These are phyloP conservation scores for Lactarius indigo DNA, from an alignment of 768 basidiomycete species.

Conservation along the genomic window DNA sequence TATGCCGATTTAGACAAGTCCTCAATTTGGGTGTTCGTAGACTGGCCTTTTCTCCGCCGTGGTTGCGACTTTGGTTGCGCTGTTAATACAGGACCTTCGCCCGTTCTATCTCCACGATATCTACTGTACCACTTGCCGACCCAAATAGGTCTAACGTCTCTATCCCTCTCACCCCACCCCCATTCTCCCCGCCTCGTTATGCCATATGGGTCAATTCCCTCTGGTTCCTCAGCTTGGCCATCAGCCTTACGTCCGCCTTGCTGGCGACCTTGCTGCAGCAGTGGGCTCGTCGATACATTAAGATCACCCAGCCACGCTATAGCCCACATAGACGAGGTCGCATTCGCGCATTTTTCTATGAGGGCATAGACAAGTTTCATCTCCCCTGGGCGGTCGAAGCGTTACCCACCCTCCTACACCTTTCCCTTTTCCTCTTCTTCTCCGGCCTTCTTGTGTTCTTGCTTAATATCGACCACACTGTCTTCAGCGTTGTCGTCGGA, in stretches of 20 bases:
- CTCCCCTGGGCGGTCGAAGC: neutral
- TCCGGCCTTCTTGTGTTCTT: neutral
- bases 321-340: neutral
- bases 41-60: constrained; percentile 9
- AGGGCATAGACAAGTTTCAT: neutral
- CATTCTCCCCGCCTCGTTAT: neutral
- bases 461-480: neutral
- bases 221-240: constrained; percentile 4
- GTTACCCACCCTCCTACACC: neutral
- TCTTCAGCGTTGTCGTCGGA: neutral
- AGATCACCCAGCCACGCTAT: neutral
- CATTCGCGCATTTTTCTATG: neutral
- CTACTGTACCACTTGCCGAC: neutral
- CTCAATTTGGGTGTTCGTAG: neutral
- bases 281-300: neutral
- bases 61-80: neutral
- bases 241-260: constrained; percentile 1
- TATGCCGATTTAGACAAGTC: neutral
- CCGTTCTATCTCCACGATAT: too few relatives aligned
- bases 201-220: neutral
- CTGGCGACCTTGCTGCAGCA: neutral
- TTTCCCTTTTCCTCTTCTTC: neutral
- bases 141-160: neutral
- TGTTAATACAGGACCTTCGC: neutral
- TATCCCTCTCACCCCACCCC: neutral